phyloP scores from a whole-genome alignment of 2,329 filamentous ascomycete species.

The Arachnopeziza araneosa region DNA sequence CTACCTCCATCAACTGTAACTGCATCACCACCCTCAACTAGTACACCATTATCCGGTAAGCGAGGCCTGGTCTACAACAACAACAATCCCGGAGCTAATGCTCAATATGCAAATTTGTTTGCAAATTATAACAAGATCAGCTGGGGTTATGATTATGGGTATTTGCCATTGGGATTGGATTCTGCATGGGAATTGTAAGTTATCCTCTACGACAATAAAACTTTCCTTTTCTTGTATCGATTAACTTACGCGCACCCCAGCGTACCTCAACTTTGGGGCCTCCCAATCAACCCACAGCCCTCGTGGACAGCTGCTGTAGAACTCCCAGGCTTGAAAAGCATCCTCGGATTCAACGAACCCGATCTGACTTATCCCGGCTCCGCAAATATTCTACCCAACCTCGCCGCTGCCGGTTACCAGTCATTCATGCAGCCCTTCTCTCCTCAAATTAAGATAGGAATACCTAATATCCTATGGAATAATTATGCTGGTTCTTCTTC shows the following conservation, averaged over 20 bases:
- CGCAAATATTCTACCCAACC: slow-evolving; percentile 38
- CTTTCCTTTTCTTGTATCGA: neutral
- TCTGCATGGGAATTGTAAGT: slow-evolving; percentile 35
- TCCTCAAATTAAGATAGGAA: slow-evolving; percentile 35
- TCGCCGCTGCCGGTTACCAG: slow-evolving; percentile 36
- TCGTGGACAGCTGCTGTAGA: slow-evolving; percentile 48
- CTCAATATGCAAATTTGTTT: slow-evolving; percentile 37
- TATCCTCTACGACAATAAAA: neutral
- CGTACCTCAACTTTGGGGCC: slow-evolving; percentile 62
- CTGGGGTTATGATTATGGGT: slow-evolving; percentile 66
- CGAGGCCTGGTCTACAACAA: slow-evolving; percentile 64
- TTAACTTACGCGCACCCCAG: neutral
- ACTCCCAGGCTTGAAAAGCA: slow-evolving; percentile 47
- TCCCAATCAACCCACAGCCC: slow-evolving; percentile 37
- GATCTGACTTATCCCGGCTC: slow-evolving; percentile 47
- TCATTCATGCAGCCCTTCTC: slow-evolving; percentile 38
- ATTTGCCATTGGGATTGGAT: slow-evolving; percentile 36
- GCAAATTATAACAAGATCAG: slow-evolving; percentile 37
- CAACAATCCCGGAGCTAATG: slow-evolving; percentile 26
- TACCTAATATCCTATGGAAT: slow-evolving; percentile 37
- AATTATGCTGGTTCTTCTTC: slow-evolving; percentile 25
- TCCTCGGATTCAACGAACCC: slow-evolving; percentile 67
- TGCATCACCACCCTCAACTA: neutral
- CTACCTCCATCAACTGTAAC: neutral
- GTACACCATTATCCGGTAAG: slow-evolving; percentile 36